Percentiles rank a stretch among this genome's conserved stretches.
Evolutionary conservation across 345 rosid species (phyloP).

Genomic region (Arabis hirsuta): DNA sequence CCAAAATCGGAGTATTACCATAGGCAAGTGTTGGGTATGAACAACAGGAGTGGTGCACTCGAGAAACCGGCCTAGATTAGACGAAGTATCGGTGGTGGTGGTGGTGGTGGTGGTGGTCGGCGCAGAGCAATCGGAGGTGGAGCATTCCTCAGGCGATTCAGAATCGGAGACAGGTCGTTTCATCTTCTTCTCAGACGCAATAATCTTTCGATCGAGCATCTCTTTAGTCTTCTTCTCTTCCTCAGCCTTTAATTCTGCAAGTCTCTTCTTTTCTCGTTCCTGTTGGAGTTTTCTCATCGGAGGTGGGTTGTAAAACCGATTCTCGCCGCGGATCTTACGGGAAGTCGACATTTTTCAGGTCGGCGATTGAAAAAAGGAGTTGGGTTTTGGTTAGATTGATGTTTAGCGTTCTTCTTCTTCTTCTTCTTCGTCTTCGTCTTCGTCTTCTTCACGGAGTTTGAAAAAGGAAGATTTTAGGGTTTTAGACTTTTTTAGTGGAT

Average conservation of each 20-base stretch:
- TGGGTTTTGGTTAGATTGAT: not conserved
- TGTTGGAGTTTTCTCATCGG: constrained; percentile 49
- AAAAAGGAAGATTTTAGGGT: constrained; percentile 26
- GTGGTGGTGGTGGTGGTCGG: constrained; percentile 33
- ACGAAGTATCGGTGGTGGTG: constrained; percentile 19
- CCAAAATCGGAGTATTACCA: constrained; percentile 49
- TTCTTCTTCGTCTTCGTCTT: constrained; percentile 21
- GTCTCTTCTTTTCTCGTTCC: constrained; percentile 43
- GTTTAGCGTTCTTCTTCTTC: not conserved
- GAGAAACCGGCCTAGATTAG: constrained; percentile 87
- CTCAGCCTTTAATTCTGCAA: constrained; percentile 39
- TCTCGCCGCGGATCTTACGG: constrained; percentile 50
- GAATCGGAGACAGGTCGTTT: constrained; percentile 30
- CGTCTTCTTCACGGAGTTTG: constrained; percentile 31
- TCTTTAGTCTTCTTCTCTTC: constrained; percentile 34
- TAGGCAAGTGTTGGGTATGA: constrained; percentile 60
- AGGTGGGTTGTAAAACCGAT: constrained; percentile 61
- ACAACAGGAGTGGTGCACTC: constrained; percentile 77
- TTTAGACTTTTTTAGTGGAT: constrained; percentile 30
- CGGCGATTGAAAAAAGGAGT: constrained; percentile 26
- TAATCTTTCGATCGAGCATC: constrained; percentile 22
- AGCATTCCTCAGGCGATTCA: constrained; percentile 46
- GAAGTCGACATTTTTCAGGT: constrained; percentile 38
- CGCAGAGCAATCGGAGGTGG: constrained; percentile 48
- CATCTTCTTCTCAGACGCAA: constrained; percentile 30